A percentile compares a stretch with the other conserved stretches of the same genome.
These are phyloP conservation scores for Pythium apleroticum DNA, from an alignment of 352 stramenopile genomes.

Conservation along the genomic window DNA sequence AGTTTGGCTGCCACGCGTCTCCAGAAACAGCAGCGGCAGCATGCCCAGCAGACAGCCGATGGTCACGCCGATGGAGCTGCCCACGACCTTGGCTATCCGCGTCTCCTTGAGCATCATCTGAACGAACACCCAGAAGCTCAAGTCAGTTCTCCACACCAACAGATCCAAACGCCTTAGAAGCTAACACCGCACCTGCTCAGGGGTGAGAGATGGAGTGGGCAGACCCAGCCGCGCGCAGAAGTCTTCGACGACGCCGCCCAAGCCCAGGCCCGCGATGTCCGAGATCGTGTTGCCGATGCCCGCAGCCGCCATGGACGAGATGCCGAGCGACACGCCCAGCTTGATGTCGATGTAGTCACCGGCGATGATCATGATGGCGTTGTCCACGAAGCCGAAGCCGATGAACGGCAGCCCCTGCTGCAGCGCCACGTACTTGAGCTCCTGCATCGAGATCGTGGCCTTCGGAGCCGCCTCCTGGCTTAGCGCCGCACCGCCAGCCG, in stretches of 20 bases:
- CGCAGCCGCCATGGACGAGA: slow-evolving; percentile 86
- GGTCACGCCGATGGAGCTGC: slow-evolving; percentile 67
- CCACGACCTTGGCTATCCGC: slow-evolving; percentile 63
- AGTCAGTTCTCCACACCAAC: background rate
- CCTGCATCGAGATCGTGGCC: slow-evolving; percentile 39
- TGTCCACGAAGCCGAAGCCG: slow-evolving; percentile 98
- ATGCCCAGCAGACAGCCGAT: slow-evolving; percentile 80
- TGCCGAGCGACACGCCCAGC: slow-evolving; percentile 77
- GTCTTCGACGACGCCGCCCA: slow-evolving; percentile 84
- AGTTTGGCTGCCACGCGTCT: slow-evolving; percentile 40
- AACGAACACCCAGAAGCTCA: slow-evolving; percentile 22
- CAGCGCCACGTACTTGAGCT: slow-evolving; percentile 67
- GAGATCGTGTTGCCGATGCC: slow-evolving; percentile 87
- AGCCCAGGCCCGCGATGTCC: slow-evolving; percentile 58
- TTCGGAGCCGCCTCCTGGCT: background rate
- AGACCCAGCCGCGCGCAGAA: slow-evolving; percentile 66
- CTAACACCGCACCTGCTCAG: slow-evolving; percentile 36
- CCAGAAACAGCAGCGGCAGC: slow-evolving; percentile 71
- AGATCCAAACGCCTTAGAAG: background rate
- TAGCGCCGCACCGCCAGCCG: background rate
- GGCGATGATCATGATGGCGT: slow-evolving; percentile 93
- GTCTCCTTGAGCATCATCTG: slow-evolving; percentile 69
- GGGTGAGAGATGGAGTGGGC: slow-evolving; percentile 53
- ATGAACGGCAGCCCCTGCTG: slow-evolving; percentile 92
- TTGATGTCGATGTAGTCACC: slow-evolving; percentile 88